Conservation (phyloP, 2,329 filamentous ascomycete genomes). For the Ophiostoma triangulosporum region DNA sequence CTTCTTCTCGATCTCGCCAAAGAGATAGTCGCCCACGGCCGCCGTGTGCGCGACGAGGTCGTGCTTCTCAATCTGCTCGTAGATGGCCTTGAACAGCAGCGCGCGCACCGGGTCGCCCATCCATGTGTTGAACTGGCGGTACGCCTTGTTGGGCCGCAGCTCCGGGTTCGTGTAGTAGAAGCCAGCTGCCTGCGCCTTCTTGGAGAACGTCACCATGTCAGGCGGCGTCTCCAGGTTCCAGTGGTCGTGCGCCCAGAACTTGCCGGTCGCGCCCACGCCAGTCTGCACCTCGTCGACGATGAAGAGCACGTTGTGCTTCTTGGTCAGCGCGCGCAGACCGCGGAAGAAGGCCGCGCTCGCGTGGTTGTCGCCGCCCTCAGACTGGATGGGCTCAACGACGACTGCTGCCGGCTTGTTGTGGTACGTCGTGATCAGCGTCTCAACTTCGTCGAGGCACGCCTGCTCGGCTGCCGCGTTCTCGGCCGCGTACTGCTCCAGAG, state of each 20-base stretch:
- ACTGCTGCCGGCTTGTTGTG: constrained; percentile 69
- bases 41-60: constrained; percentile 72
- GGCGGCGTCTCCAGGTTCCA: constrained; percentile 69
- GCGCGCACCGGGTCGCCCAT: constrained; percentile 87
- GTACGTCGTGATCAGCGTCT: constrained; percentile 65
- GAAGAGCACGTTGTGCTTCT: constrained; percentile 62
- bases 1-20: constrained; percentile 44
- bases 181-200: constrained; percentile 87
- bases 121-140: constrained; percentile 95
- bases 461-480: constrained; percentile 72
- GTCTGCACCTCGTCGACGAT: constrained; percentile 95
- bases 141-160: constrained; percentile 78
- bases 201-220: constrained; percentile 89
- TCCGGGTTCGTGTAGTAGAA: constrained; percentile 79
- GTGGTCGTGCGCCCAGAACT: constrained; percentile 95
- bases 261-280: constrained; percentile 79
- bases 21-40: constrained; percentile 66
- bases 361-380: constrained; percentile 90
- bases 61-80: constrained; percentile 60
- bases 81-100: constrained; percentile 73
- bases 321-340: constrained; percentile 65
- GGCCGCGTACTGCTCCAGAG: constrained; percentile 60
- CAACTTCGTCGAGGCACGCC: constrained; percentile 68
- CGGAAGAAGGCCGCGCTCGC: constrained; percentile 78
- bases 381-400: constrained; percentile 81